Evolutionary conservation across 352 stramenopile genomes (phyloP).

Genomic region (Phytophthora lateralis): DNA sequence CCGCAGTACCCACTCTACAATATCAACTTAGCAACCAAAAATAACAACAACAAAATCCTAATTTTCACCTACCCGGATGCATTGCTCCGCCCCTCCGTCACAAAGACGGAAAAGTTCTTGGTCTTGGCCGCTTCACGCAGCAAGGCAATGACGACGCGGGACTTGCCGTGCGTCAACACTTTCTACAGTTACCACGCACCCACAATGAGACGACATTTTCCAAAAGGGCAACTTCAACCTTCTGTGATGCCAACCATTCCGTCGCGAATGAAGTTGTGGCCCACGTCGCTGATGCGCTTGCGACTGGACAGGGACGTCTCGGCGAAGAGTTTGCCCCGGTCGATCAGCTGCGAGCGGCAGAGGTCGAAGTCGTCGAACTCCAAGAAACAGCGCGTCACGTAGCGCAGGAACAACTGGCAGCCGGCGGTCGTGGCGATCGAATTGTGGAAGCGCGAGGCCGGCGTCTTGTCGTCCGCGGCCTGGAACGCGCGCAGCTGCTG

Average conservation of each 20-base stretch:
- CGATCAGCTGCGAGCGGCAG: constrained; percentile 91
- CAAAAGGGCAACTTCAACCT: neutral
- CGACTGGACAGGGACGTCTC: constrained; percentile 92
- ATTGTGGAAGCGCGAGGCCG: constrained; percentile 67
- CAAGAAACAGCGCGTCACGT: constrained; percentile 92
- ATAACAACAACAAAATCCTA: constrained; percentile 9
- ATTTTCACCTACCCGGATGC: constrained; percentile 73
- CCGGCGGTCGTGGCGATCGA: constrained; percentile 91
- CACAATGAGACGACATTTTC: neutral
- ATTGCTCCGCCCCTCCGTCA: constrained; percentile 94
- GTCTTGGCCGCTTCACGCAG: constrained; percentile 91
- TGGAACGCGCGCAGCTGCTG: constrained; percentile 69
- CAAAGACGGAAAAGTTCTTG: constrained; percentile 94
- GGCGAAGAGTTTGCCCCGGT: constrained; percentile 93
- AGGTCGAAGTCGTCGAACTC: constrained; percentile 93
- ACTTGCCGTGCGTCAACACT: constrained; percentile 95
- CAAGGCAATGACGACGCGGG: constrained; percentile 91
- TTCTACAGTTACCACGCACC: constrained; percentile 36
- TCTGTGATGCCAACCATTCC: constrained; percentile 67
- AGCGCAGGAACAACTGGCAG: constrained; percentile 94
- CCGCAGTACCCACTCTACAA: constrained; percentile 67
- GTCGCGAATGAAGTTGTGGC: constrained; percentile 95
- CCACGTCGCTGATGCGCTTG: constrained; percentile 93
- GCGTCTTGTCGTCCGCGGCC: constrained; percentile 41
- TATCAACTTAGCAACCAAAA: constrained; percentile 6